A percentile compares a stretch with the other conserved stretches of the same genome.
Evolutionary conservation across 176 grass and related monocot genomes (phyloP).

Genomic region (Olyra latifolia): DNA sequence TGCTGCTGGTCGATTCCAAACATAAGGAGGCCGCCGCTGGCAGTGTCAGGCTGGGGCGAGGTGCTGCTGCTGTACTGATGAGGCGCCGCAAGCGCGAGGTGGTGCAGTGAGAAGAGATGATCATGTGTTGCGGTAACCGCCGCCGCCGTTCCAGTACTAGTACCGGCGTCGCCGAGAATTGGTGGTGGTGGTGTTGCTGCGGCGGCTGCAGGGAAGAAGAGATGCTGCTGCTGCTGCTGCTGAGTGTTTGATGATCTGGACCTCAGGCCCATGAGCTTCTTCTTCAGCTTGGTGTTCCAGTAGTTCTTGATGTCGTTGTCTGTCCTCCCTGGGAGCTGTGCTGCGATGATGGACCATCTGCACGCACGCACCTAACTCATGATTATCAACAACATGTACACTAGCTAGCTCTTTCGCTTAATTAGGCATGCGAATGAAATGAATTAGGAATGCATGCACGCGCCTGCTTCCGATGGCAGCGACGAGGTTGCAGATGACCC

Average conservation of each 20-base stretch:
- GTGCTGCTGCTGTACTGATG: not conserved
- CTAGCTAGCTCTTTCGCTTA: no score
- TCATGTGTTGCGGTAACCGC: not conserved
- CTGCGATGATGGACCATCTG: no score
- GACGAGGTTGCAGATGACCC: no score
- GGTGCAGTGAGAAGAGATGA: conserved; percentile 22
- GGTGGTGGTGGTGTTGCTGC: not conserved
- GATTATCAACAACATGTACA: no score
- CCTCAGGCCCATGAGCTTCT: not conserved
- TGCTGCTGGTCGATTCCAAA: conserved; percentile 38
- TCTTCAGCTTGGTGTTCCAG: no score
- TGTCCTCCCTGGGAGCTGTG: no score
- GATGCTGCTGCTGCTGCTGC: conserved; percentile 34
- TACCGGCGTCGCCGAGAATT: not conserved
- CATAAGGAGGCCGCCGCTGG: conserved; percentile 23
- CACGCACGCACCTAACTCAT: no score
- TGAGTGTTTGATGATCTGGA: not conserved
- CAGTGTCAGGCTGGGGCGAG: not conserved
- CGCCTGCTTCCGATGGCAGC: no score
- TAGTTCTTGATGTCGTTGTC: no score
- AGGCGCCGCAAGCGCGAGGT: conserved; percentile 20
- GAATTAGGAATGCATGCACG: no score
- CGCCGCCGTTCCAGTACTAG: not conserved
- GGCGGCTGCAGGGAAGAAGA: conserved; percentile 14
- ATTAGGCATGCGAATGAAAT: no score